A percentile compares a stretch with the other conserved stretches of the same genome.
Conservation (phyloP, 2,329 filamentous ascomycete genomes). For the Phialophora chinensis region DNA sequence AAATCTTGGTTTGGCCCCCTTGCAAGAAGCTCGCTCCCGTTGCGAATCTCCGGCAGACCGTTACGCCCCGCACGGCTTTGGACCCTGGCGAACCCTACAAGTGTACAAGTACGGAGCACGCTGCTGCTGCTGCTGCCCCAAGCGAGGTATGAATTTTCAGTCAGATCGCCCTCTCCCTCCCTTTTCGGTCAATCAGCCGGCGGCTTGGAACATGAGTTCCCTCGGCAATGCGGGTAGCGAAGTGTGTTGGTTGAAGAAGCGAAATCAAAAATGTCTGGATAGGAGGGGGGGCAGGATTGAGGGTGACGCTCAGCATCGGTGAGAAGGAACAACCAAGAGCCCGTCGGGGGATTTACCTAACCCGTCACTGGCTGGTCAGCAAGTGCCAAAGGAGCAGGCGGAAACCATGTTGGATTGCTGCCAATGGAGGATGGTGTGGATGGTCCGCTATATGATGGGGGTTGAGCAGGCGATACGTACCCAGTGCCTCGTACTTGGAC, state of each 20-base stretch:
- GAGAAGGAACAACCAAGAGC: conserved; percentile 3
- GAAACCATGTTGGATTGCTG: background rate
- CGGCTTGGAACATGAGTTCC: background rate
- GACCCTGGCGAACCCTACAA: background rate
- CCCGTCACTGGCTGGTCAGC: background rate
- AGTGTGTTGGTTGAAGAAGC: background rate
- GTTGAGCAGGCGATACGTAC: no score
- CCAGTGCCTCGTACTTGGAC: no score
- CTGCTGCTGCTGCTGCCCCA: no score
- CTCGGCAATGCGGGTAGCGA: background rate
- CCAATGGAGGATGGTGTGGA: background rate
- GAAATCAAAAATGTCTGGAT: background rate
- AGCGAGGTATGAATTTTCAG: background rate
- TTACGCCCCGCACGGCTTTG: background rate
- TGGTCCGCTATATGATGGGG: background rate
- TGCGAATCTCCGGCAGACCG: background rate
- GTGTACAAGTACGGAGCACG: no score
- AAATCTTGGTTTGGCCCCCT: background rate
- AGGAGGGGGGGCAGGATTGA: background rate
- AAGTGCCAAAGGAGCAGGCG: background rate
- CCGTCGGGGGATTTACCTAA: background rate
- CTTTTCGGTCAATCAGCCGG: background rate
- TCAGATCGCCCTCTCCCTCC: background rate
- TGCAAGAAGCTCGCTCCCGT: background rate
- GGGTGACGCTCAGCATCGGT: background rate